These are phyloP conservation scores for Peronosclerospora sorghi DNA, from an alignment of 352 stramenopile species.

Conservation along the genomic window DNA sequence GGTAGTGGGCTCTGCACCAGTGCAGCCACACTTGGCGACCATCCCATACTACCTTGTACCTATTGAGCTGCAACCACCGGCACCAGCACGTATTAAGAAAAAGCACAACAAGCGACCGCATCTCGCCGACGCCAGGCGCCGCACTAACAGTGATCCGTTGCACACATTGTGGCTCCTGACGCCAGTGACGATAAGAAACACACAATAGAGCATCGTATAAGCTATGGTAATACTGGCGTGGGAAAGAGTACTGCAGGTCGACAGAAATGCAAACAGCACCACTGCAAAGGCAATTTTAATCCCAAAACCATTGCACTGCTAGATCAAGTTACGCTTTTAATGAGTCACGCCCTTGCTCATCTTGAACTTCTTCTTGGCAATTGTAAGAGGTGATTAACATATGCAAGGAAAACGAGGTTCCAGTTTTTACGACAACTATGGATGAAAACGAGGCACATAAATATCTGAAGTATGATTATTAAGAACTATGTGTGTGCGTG, in stretches of 20 bases:
- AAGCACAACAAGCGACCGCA: constrained; percentile 65
- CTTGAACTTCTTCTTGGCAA: no score
- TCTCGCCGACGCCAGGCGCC: constrained; percentile 56
- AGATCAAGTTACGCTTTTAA: no score
- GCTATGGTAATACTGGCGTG: constrained; percentile 82
- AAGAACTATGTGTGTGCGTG: no score
- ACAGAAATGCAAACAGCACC: constrained; percentile 89
- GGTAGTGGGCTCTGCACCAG: no score
- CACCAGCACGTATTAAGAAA: constrained; percentile 53
- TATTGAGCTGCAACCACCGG: constrained; percentile 83
- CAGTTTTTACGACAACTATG: no score
- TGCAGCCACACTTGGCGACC: no score
- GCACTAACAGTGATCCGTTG: constrained; percentile 94
- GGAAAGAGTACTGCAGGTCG: constrained; percentile 89
- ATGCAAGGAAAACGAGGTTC: no score
- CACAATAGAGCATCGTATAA: constrained; percentile 72
- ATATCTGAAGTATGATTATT: no score
- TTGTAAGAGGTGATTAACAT: no score
- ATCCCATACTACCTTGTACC: no score
- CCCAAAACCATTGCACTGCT: constrained; percentile 81
- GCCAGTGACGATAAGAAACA: constrained; percentile 42
- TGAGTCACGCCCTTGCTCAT: no score
- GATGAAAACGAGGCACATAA: no score
- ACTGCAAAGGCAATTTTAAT: constrained; percentile 89
- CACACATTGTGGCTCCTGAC: constrained; percentile 81